phyloP scores from a whole-genome alignment of 768 basidiomycete species.

The Calvatia gigantea region DNA sequence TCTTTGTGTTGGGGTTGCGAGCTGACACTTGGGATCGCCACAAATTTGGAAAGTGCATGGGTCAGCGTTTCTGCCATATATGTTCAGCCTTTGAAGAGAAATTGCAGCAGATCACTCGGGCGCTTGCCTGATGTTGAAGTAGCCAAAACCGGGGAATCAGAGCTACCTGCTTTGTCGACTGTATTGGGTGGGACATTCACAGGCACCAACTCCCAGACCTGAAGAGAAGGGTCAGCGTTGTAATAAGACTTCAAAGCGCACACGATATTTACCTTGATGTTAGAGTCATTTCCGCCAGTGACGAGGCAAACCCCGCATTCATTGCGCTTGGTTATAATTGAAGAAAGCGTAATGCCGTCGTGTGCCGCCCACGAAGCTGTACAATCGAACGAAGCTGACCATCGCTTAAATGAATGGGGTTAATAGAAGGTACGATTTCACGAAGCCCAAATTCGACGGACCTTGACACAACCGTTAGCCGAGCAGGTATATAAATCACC shows the following conservation, averaged over 20 bases:
- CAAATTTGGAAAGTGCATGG: constrained; percentile 79
- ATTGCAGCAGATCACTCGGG: neutral
- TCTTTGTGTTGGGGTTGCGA: constrained; percentile 62
- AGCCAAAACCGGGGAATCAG: neutral
- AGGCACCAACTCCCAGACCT: constrained; percentile 56
- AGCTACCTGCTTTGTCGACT: constrained; percentile 6
- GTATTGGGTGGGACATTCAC: constrained; percentile 20
- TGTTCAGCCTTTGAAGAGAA: neutral
- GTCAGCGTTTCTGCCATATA: constrained; percentile 59
- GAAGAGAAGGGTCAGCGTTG: neutral
- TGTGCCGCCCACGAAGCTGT: constrained; percentile 83
- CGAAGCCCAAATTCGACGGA: constrained; percentile 22
- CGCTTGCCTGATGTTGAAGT: constrained; percentile 23
- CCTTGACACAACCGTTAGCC: constrained; percentile 69
- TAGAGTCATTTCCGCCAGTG: constrained; percentile 83
- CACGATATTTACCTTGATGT: constrained; percentile 62
- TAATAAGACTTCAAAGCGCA: neutral
- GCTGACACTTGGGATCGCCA: constrained; percentile 86
- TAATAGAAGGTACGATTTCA: neutral
- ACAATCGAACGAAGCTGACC: constrained; percentile 83
- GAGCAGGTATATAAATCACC: constrained; percentile 64
- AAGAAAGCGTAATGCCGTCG: constrained; percentile 78
- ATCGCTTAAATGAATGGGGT: constrained; percentile 47
- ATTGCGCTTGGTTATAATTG: constrained; percentile 46
- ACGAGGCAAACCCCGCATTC: constrained; percentile 41